A percentile compares a stretch with the other conserved stretches of the same genome.
Evolutionary conservation across 495 filamentous ascomycete genomes (phyloP).

Genomic region (Cladorrhinum samala): DNA sequence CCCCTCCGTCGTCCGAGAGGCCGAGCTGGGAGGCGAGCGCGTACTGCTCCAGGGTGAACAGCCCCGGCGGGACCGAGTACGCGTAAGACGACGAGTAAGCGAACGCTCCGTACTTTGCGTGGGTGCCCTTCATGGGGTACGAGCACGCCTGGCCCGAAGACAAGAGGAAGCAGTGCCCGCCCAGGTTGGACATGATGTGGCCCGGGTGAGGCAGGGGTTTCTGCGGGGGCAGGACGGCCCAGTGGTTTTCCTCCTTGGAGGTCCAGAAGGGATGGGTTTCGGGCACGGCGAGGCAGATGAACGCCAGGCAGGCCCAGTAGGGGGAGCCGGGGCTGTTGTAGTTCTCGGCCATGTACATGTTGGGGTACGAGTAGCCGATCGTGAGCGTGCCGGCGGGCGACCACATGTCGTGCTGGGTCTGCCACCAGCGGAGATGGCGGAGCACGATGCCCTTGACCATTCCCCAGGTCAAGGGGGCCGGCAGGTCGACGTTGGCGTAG

Average conservation of each 20-base stretch:
- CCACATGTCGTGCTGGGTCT: conserved; percentile 66
- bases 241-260: conserved; percentile 56
- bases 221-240: conserved; percentile 43
- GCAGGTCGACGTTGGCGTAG: conserved; percentile 66
- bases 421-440: conserved; percentile 73
- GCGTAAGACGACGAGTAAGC: conserved; percentile 69
- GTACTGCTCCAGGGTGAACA: conserved; percentile 69
- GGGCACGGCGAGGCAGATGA: conserved; percentile 63
- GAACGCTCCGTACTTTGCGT: conserved; percentile 77
- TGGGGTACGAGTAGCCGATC: conserved; percentile 72
- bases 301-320: conserved; percentile 74
- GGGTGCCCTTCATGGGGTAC: conserved; percentile 71
- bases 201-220: conserved; percentile 58
- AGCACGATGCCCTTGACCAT: conserved; percentile 70
- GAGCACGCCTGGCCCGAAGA: conserved; percentile 71
- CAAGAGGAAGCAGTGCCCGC: conserved; percentile 64
- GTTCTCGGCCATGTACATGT: conserved; percentile 72
- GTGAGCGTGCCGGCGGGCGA: conserved; percentile 64
- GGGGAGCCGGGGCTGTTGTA: conserved; percentile 67
- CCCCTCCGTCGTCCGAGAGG: conserved; percentile 69
- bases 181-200: conserved; percentile 59
- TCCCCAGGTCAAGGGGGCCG: conserved; percentile 65
- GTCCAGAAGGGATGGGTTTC: conserved; percentile 71
- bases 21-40: conserved; percentile 69
- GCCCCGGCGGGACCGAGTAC: conserved; percentile 69